Conservation (phyloP, 192 early-diverging fungal species). For the Coemansia sp. region DNA sequence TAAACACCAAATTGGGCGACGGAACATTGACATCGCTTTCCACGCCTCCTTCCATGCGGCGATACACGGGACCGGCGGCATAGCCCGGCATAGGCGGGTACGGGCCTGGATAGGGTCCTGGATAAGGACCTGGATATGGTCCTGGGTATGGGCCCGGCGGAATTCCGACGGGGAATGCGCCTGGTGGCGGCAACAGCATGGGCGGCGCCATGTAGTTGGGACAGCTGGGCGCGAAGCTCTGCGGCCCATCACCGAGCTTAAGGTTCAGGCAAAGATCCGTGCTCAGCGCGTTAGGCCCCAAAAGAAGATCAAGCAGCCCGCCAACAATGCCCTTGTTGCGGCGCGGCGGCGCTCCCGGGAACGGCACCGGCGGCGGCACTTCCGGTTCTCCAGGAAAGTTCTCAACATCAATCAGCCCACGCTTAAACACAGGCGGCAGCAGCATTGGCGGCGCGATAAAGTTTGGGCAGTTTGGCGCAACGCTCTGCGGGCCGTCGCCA, state of each 20-base stretch:
- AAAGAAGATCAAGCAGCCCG: conserved; percentile 38
- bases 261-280: conserved; percentile 46
- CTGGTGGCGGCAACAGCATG: conserved; percentile 39
- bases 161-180: conserved; percentile 19
- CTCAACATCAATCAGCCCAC: conserved; percentile 46
- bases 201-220: conserved; percentile 42
- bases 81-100: conserved; percentile 12
- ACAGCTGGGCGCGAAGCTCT: conserved; percentile 44
- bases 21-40: not conserved
- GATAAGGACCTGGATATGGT: conserved; percentile 11
- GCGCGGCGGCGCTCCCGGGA: conserved; percentile 34
- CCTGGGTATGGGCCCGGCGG: conserved; percentile 11
- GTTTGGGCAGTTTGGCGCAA: conserved; percentile 50
- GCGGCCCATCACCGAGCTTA: conserved; percentile 49
- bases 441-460: conserved; percentile 42
- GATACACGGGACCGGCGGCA: conserved; percentile 15
- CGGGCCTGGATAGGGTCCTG: not conserved
- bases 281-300: conserved; percentile 44
- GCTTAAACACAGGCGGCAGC: conserved; percentile 42
- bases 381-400: conserved; percentile 27
- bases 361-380: conserved; percentile 26
- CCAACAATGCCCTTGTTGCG: conserved; percentile 51
- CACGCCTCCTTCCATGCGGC: conserved; percentile 9
- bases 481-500: conserved; percentile 51
- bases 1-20: conserved; percentile 20